Percentiles rank a stretch among this genome's conserved stretches.
phyloP scores from a whole-genome alignment of 176 grass and related monocot genomes.

The Oryza glaberrima region DNA sequence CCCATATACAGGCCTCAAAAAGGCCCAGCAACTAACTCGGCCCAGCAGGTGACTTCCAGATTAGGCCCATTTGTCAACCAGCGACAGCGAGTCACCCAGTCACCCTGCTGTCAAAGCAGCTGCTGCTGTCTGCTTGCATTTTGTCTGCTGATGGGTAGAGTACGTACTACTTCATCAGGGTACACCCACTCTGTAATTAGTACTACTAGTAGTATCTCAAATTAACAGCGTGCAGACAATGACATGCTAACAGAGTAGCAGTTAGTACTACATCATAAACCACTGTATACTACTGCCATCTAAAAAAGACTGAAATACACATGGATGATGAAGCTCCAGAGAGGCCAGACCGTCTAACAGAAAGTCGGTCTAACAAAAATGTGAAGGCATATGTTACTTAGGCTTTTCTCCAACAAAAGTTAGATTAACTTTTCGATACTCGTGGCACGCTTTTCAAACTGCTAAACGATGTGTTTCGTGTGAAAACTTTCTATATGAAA shows the following conservation, averaged over 20 bases:
- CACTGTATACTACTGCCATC: neutral
- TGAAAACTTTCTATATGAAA: too few relatives aligned
- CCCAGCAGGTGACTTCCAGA: neutral
- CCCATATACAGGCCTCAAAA: too few relatives aligned
- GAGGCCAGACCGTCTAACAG: neutral
- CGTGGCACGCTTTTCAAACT: too few relatives aligned
- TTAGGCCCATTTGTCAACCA: neutral
- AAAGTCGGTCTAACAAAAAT: neutral
- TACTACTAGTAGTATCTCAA: neutral
- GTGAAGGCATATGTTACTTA: neutral
- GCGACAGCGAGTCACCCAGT: neutral
- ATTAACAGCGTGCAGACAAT: neutral
- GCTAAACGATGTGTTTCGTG: too few relatives aligned
- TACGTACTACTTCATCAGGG: too few relatives aligned
- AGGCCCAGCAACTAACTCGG: neutral
- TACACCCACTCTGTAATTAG: neutral
- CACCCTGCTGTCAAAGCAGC: neutral
- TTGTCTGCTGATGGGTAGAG: neutral
- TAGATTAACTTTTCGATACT: too few relatives aligned
- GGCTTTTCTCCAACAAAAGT: too few relatives aligned
- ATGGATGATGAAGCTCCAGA: neutral
- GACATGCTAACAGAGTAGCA: neutral
- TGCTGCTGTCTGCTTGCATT: neutral
- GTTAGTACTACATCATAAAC: neutral
- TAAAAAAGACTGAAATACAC: neutral